Percentiles rank a stretch among this genome's conserved stretches.
Evolutionary conservation across 441 rosid species (phyloP).

Genomic region (Raphanus hybrid): DNA sequence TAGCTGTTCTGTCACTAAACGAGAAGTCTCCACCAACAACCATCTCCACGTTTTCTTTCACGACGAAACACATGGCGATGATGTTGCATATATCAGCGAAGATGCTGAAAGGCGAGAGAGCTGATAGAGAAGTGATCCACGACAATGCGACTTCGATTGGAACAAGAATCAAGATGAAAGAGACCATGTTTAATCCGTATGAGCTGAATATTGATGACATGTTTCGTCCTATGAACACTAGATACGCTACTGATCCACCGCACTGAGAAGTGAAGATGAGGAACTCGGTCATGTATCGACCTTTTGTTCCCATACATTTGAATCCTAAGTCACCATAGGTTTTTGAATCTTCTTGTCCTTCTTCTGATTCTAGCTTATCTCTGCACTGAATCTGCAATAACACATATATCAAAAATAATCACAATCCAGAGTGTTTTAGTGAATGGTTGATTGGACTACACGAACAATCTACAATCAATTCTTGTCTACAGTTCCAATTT

Average conservation of each 20-base stretch:
- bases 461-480: too few relatives aligned
- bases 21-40: slow-evolving; percentile 68
- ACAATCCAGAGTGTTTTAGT: too few relatives aligned
- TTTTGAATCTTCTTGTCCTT: slow-evolving; percentile 54
- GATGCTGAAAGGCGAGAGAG: slow-evolving; percentile 82
- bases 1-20: slow-evolving; percentile 72
- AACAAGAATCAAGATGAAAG: slow-evolving; percentile 70
- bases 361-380: slow-evolving; percentile 62
- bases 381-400: slow-evolving; percentile 70
- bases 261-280: slow-evolving; percentile 77
- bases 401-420: too few relatives aligned
- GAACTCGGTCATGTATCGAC: slow-evolving; percentile 74
- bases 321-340: slow-evolving; percentile 89
- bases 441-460: too few relatives aligned
- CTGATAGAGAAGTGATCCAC: slow-evolving; percentile 71
- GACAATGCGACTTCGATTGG: slow-evolving; percentile 73
- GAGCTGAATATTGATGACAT: slow-evolving; percentile 61
- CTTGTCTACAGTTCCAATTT: too few relatives aligned
- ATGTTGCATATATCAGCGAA: slow-evolving; percentile 79
- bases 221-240: slow-evolving; percentile 86
- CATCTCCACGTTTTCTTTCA: slow-evolving; percentile 68
- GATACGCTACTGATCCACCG: slow-evolving; percentile 87
- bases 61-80: slow-evolving; percentile 72
- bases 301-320: slow-evolving; percentile 66
- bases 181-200: slow-evolving; percentile 41